Base-by-base conservation (phyloP, 257 asterid species). In the Osmanthus fragrans region DNA sequence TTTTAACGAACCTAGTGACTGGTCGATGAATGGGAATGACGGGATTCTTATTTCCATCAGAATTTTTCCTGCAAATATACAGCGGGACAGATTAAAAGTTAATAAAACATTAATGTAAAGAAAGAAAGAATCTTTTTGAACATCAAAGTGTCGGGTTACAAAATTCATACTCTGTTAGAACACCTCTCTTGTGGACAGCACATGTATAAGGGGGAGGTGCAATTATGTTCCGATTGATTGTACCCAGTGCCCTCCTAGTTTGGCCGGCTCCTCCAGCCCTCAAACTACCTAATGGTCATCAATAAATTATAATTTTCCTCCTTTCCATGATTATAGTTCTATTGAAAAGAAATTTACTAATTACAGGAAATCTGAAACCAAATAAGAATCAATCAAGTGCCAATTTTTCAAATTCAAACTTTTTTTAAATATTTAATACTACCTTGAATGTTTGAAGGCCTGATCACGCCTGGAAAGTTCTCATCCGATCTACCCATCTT, bases 401-500 rank as follows among this genome's bases (percentile, higher is more conserved):
- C 10, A 30, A 27, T 12, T 23, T 63, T 23, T 63, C 19, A 9
- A 63, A 63, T 63, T 63, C 10, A 10, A 63, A 11, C 34, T 23
- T 63, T 9, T n/a, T 25, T 63, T 0, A 25, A 9, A 63, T 1
- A 58, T 25, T 63, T 23, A 23, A 25, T 19, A 69, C 64, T 4
- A 87, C 90, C 90, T 80, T 87, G 96, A 87, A 74, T 67, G 76
- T 85, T 89, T 74, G 92, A 85, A 67, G 89, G 82, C 89, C 88
- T 87, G 80, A 84, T 87, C 82, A 83, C 81, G n/a, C 80, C 84
- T 16, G 79, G 51, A 72, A 37, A 78, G 71, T 91, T 94, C 92
- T 94, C 97, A 51, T 92, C 85, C 51, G 97, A 84, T 89, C 95
- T 85, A 73, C 37, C 90, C 97, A 89, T 92, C 80, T 86, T 83